Base-by-base conservation (phyloP, 371 early-diverging fungal species). In the Apophysomyces sp. region DNA sequence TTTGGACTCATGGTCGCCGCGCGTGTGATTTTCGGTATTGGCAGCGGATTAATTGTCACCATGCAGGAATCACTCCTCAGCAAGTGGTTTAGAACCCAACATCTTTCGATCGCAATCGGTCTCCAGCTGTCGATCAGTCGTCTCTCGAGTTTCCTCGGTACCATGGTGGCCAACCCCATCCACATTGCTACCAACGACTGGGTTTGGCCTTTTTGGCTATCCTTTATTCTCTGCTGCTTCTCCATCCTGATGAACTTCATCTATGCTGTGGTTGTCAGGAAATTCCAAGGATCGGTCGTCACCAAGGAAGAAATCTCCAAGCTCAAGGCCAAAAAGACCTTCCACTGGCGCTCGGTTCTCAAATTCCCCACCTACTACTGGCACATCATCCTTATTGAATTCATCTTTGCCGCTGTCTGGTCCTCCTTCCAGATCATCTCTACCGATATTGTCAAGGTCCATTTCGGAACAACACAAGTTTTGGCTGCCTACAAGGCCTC, bases 121-220 rank as follows among this genome's bases (percentile, higher is more conserved):
- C 59, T 81, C 13, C 84, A 82, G 53, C 71, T 84, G 9, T 77
- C 78, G 51, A 49, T 69, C 57, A 36, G 65, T 67, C 41, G 55
- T 67, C 24, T 72, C 1, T 66, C 78, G 9, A 68, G 71, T 29
- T 80, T 80, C 36, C 53, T 84, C 9, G 80, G 78, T 32, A 78
- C 74, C 26, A 60, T 80, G 13, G 73, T 72, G 13, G 70, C 76
- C 9, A 73, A 68, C 12, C 61, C 83, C 12, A 61, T 82, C 16
- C 68, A 71, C 15, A 34, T 61, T 13, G 60, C 57, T 7, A 73
- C 80, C 4, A 72, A 70, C 27, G 76, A 73, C 49, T 81, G 74
- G 67, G 80, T 81, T 5, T 76, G 74, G 67, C 55, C 78, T 1
- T 77, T 83, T 16, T 83, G 83, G 81, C 51, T 80, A 0, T 72